A percentile compares a stretch with the other conserved stretches of the same genome.
Conservation (phyloP, 495 filamentous ascomycete genomes). For the Aspergillus wentii region DNA sequence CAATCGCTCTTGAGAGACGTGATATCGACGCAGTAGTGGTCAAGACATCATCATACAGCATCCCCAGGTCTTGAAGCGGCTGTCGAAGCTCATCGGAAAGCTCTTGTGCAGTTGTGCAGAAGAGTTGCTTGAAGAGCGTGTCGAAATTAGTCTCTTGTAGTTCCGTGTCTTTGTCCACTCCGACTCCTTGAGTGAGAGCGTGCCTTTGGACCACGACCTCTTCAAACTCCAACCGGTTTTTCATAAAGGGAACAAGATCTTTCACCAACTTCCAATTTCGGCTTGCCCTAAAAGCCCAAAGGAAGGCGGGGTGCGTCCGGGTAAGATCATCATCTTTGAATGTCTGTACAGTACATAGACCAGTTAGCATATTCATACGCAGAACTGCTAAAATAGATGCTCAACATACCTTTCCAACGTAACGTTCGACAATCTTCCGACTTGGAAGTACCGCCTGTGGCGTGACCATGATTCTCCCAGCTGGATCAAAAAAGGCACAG, state of each 20-base stretch:
- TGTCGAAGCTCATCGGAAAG: constrained; percentile 63
- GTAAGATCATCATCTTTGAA: constrained; percentile 71
- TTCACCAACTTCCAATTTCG: constrained; percentile 67
- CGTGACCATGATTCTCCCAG: constrained; percentile 73
- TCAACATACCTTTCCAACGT: constrained; percentile 56
- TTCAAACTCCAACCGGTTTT: constrained; percentile 46
- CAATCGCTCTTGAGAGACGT: constrained; percentile 30
- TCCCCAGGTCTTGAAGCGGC: constrained; percentile 59
- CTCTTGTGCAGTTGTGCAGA: constrained; percentile 72
- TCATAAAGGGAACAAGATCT: constrained; percentile 66
- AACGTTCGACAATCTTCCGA: constrained; percentile 74
- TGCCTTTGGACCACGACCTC: constrained; percentile 31
- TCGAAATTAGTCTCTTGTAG: constrained; percentile 61
- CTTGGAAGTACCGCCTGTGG: constrained; percentile 76
- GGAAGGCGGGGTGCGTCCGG: constrained; percentile 72
- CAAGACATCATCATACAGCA: constrained; percentile 75
- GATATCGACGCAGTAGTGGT: constrained; percentile 50
- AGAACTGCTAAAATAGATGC: not conserved
- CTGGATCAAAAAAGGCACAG: constrained; percentile 68
- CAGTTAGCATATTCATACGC: not conserved
- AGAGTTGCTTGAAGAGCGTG: constrained; percentile 76
- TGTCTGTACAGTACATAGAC: constrained; percentile 32
- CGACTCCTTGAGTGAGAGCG: constrained; percentile 30
- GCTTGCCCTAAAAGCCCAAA: constrained; percentile 80
- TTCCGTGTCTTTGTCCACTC: constrained; percentile 34